Base-by-base conservation (phyloP, 2,329 filamentous ascomycete species). In the Dactylellina drechsleri region DNA sequence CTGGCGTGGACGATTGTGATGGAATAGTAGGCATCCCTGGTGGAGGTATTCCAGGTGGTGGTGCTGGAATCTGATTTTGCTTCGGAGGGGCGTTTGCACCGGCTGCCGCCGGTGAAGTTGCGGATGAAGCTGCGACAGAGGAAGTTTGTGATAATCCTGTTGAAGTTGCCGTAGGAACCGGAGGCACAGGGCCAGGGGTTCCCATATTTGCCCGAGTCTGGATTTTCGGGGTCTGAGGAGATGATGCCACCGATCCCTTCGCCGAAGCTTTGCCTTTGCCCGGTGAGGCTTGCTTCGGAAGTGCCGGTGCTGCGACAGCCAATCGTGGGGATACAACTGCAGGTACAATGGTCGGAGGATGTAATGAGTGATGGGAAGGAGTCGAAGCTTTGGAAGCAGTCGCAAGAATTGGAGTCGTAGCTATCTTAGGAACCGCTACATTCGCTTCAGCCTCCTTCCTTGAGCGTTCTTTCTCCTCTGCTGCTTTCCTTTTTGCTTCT, bases 281-380 rank as follows among this genome's bases (percentile, higher is more conserved):
- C 43, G 89, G 87, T 76, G 91, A 90, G 77, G 89, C 90, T 18
- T 90, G 89, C 81, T 97, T 97, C 12, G 93, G 89, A 54, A 96
- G 83, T 26, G 89, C 90, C 6, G 95, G 94, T 40, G 92, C 95
- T 8, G 91, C 91, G 75, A 92, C 85, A 28, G 90, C 84, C 59
- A 94, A 87, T 80, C 92, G 92, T 6, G 94, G 94, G 15, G 94
- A 97, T 83, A 83, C 15, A 83, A 83, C 36, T 83, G 82, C 20
- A 26, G 72, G 66, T 12, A 71, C 54, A 40, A 66, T 76, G 2
- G 84, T 85, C 67, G 87, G 85, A 78, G 87, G 85, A 45, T 85
- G 82, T 56, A 84, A 83, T 60, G 88, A 80, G 57, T 84, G 85
- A 50, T 85, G 83, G 41, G 87, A 85, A 47, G 88, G 81, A 28